These are phyloP conservation scores for Houttuynia cordata DNA, from an alignment of 164 flowering plant species.

Conservation along the genomic window DNA sequence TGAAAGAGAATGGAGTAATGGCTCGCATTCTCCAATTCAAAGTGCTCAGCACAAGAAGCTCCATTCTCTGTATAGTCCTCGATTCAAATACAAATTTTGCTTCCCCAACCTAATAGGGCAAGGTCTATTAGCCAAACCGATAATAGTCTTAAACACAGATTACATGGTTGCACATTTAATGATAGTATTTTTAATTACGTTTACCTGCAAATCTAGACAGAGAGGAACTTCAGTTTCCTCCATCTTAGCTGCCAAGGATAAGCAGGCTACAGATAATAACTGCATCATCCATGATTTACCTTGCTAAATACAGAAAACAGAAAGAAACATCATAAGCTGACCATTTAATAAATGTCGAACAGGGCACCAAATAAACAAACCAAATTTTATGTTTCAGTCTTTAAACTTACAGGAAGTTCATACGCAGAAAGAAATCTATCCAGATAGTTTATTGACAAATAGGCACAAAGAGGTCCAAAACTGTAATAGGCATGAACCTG, in stretches of 20 bases:
- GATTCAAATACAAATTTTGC: constrained; percentile 63
- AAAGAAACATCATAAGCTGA: not conserved
- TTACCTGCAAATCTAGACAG: constrained; percentile 68
- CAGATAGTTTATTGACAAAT: constrained; percentile 63
- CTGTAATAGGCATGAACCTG: constrained; percentile 61
- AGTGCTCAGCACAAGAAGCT: constrained; percentile 70
- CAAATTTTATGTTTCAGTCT: not conserved
- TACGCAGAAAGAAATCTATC: constrained; percentile 77
- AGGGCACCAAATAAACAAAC: not conserved
- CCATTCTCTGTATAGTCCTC: constrained; percentile 75
- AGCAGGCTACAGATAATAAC: constrained; percentile 62
- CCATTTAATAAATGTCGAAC: not conserved
- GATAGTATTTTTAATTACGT: constrained; percentile 4
- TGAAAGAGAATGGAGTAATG: constrained; percentile 64
- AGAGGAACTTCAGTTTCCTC: constrained; percentile 72
- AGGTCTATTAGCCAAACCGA: not conserved
- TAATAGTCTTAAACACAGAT: not conserved
- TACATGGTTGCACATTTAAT: constrained; percentile 5
- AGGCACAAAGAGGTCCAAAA: constrained; percentile 68
- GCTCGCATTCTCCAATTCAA: constrained; percentile 81
- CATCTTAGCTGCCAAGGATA: constrained; percentile 83
- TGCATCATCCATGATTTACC: constrained; percentile 74
- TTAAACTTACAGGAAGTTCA: constrained; percentile 78
- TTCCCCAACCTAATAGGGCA: constrained; percentile 37
- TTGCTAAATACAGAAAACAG: constrained; percentile 26